phyloP scores from a whole-genome alignment of 2,329 filamentous ascomycete species.

The Chrysosphaeria jannelii region DNA sequence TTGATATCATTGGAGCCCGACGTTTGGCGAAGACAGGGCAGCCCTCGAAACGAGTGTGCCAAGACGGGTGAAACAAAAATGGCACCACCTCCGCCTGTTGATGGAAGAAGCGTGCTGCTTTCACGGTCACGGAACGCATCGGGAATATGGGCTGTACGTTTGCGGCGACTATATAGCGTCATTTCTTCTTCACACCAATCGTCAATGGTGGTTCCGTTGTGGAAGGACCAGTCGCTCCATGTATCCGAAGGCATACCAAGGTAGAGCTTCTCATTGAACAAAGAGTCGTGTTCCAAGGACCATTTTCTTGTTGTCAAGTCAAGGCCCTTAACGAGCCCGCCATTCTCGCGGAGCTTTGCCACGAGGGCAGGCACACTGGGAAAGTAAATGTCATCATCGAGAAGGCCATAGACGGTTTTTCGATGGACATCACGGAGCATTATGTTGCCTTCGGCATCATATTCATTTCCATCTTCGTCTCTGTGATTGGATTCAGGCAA shows the following conservation, averaged over 20 bases:
- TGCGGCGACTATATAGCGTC: too few relatives aligned
- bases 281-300: not conserved
- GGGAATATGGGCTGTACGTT: too few relatives aligned
- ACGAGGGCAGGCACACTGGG: conserved; percentile 13
- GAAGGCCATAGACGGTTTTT: conserved; percentile 11
- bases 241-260: conserved; percentile 15
- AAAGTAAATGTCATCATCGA: conserved; percentile 18
- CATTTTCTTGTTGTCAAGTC: not conserved
- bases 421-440: not conserved
- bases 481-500: not conserved
- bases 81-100: conserved; percentile 15
- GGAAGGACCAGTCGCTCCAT: conserved; percentile 12
- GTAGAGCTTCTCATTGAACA: conserved; percentile 8
- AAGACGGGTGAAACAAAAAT: conserved; percentile 12
- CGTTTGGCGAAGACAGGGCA: conserved; percentile 10
- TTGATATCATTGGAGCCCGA: conserved; percentile 2
- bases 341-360: conserved; percentile 7
- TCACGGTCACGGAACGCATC: too few relatives aligned
- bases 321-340: not conserved
- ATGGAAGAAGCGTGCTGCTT: conserved; percentile 6
- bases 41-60: conserved; percentile 8
- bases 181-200: too few relatives aligned
- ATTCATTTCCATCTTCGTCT: conserved; percentile 1
- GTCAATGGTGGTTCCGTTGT: conserved; percentile 6
- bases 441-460: not conserved